phyloP scores from a whole-genome alignment of 257 asterid genomes.

The Dorcoceras hygrometricum region DNA sequence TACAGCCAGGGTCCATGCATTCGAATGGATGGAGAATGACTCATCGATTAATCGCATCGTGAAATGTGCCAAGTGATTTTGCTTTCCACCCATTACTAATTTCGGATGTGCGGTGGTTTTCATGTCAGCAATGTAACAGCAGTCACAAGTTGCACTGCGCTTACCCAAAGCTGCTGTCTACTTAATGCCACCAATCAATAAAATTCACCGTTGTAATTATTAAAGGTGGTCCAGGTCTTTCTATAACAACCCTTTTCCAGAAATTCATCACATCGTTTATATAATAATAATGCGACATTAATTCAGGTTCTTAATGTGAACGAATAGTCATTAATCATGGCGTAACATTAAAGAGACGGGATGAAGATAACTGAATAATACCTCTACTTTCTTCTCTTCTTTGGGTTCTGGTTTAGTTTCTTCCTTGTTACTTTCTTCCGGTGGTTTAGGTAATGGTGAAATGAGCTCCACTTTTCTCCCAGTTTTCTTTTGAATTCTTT shows the following conservation, averaged over 20 bases:
- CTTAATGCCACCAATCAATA: conserved; percentile 17
- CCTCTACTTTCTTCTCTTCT: conserved; percentile 49
- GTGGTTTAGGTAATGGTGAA: conserved; percentile 64
- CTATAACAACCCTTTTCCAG: background rate
- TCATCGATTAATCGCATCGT: conserved; percentile 27
- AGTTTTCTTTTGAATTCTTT: conserved; percentile 60
- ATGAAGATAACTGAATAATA: conserved; percentile 3
- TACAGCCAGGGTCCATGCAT: conserved; percentile 4
- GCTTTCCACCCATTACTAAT: conserved; percentile 18
- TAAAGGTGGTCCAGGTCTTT: conserved; percentile 12
- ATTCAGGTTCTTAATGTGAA: background rate
- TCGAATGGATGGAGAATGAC: conserved; percentile 5
- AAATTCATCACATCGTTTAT: background rate
- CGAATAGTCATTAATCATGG: no score
- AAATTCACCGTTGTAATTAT: background rate
- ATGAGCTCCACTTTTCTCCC: conserved; percentile 62
- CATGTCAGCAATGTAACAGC: conserved; percentile 41
- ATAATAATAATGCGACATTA: background rate
- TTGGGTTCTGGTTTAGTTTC: conserved; percentile 30
- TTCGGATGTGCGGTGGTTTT: conserved; percentile 35
- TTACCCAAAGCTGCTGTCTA: background rate
- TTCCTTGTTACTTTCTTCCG: conserved; percentile 26
- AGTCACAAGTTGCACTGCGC: conserved; percentile 39
- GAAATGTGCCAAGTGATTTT: conserved; percentile 39
- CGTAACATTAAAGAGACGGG: background rate